Base-by-base conservation (phyloP, 73 alveolate species). In the Paramecium primaurelia region DNA sequence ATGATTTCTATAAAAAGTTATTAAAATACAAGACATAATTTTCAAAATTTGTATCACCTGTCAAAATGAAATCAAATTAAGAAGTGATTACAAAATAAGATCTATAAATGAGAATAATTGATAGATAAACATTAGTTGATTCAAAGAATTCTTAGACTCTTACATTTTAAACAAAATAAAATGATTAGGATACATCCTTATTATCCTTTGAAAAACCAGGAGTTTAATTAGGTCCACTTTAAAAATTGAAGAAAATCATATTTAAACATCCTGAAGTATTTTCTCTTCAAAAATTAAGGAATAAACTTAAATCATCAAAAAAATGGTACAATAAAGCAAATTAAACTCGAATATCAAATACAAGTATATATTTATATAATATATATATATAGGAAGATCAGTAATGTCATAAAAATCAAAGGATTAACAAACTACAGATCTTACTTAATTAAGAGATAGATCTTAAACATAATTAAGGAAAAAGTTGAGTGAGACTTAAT, bases 121-220 rank as follows among this genome's bases (percentile, higher is more conserved):
- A 80, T 9, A 45, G 30, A 26, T 22, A 49, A 80, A 49, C 60
- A 75, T 25, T 16, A 14, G n/a, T 36, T 16, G 91, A 80, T 45
- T 80, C 42, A 0, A 80, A 47, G 45, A 80, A 44, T 6, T 22
- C 34, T 11, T 20, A 80, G 20, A 40, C 16, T 4, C 5, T 32
- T 4, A 18, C 69, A 44, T 28, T 49, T 38, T 34, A 32, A 64
- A 32, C 87, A 22, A 73, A 37, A 37, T 38, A 80, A 51, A 42
- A 42, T 22, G 58, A 25, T 80, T 30, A 45, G 8, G 75, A 80
- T 80, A 40, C 75, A 40, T 80, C 91, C 2, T 49, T 80, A 7
- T 25, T 80, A 26, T 45, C 77, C 11, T 80, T 80, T 80, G 91
- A 80, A 80, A 80, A 80, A 25, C 91, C 75, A 28, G 91, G 91